Conservation (phyloP, 331 rosid genomes). For the Pyracantha coccinea region DNA sequence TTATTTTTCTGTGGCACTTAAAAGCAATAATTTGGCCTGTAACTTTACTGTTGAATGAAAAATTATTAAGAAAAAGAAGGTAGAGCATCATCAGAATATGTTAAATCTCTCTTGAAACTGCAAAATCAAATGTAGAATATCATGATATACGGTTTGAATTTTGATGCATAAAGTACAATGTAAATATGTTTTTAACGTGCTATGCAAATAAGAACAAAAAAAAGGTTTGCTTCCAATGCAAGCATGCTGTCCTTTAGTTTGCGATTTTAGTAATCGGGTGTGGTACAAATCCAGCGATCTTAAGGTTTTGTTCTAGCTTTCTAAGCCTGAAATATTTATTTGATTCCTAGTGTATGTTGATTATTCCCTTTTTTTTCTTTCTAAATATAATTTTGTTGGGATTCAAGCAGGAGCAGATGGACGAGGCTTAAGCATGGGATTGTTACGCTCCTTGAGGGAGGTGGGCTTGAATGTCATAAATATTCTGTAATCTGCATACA, state of each 20-base stretch:
- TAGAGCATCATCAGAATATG: not conserved
- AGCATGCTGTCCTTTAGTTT: not conserved
- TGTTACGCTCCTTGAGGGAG: conserved; percentile 34
- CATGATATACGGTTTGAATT: not conserved
- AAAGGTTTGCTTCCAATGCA: not conserved
- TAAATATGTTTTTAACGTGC: not conserved
- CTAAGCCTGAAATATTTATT: not conserved
- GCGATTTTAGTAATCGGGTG: not conserved
- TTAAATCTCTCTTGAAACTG: too few species aligned
- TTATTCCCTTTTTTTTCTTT: not conserved
- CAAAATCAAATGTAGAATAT: not conserved
- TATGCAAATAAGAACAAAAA: not conserved
- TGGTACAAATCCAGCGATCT: not conserved
- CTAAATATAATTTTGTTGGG: not conserved
- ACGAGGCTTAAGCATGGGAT: conserved; percentile 29
- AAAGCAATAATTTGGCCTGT: not conserved
- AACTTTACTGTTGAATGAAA: not conserved
- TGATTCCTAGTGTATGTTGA: not conserved
- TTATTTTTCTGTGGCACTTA: not conserved
- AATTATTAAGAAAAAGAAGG: not conserved
- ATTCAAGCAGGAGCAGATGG: conserved; percentile 42
- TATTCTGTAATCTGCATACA: conserved; percentile 18
- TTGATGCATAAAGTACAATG: not conserved
- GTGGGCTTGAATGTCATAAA: conserved; percentile 49
- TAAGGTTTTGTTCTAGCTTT: not conserved